Conservation (phyloP, 169 alveolate genomes). For the Plasmodium cynomolgi region DNA sequence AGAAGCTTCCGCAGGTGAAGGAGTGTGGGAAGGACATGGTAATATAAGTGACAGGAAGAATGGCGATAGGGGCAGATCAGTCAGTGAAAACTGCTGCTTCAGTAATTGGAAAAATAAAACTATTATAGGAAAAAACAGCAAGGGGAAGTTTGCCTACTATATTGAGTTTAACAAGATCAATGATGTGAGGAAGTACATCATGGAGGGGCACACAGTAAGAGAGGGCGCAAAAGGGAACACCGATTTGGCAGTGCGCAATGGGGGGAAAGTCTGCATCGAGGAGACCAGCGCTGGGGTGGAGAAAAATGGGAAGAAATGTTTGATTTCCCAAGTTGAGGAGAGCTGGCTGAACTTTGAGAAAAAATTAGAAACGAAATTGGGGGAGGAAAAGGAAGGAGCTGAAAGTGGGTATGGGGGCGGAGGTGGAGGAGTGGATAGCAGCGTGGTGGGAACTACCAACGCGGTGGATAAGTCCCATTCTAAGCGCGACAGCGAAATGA, state of each 20-base stretch:
- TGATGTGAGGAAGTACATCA: slow-evolving; percentile 7
- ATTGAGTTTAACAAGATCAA: slow-evolving; percentile 54
- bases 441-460: neutral
- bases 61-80: slow-evolving; percentile 24
- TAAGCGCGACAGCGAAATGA: neutral
- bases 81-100: slow-evolving; percentile 31
- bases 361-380: slow-evolving; percentile 43
- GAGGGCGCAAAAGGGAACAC: neutral
- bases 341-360: slow-evolving; percentile 72
- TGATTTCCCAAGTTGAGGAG: slow-evolving; percentile 46
- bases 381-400: neutral
- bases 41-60: neutral
- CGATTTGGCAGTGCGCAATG: neutral
- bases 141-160: slow-evolving; percentile 59
- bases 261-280: neutral
- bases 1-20: neutral
- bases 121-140: slow-evolving; percentile 50
- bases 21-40: neutral
- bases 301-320: neutral
- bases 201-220: neutral
- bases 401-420: neutral
- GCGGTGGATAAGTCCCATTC: neutral
- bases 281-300: neutral
- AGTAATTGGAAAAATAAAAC: slow-evolving; percentile 63
- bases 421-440: neutral